Evolutionary conservation across 495 filamentous ascomycete genomes (phyloP).

Genomic region (Xylaria acuta): DNA sequence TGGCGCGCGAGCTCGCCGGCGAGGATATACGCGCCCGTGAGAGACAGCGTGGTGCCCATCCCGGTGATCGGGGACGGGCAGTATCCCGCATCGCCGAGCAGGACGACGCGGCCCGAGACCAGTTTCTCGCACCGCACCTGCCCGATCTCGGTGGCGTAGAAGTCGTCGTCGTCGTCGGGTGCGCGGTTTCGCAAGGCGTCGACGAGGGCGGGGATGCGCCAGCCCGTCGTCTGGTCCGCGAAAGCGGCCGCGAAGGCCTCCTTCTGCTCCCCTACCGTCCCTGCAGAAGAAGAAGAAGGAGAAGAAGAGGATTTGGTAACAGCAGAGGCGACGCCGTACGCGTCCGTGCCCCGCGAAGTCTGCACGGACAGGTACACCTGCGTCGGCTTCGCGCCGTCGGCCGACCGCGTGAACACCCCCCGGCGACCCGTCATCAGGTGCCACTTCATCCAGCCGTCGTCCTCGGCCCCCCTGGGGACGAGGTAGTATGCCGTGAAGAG

Average conservation of each 20-base stretch:
- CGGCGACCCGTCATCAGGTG: conserved; percentile 26
- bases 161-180: conserved; percentile 33
- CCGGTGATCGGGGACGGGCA: conserved; percentile 54
- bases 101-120: conserved; percentile 49
- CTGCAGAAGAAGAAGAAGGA: conserved; percentile 20
- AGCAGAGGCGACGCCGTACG: not conserved
- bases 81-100: conserved; percentile 61
- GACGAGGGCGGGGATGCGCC: conserved; percentile 31
- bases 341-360: conserved; percentile 1
- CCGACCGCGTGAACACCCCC: conserved; percentile 32
- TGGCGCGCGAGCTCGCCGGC: conserved; percentile 58
- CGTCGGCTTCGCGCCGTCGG: conserved; percentile 30
- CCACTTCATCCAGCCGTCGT: conserved; percentile 12
- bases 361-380: conserved; percentile 35
- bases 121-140: conserved; percentile 48
- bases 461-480: conserved; percentile 23
- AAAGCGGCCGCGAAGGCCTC: conserved; percentile 27
- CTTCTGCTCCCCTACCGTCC: conserved; percentile 27
- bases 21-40: conserved; percentile 57
- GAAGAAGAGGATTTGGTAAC: not conserved
- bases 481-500: conserved; percentile 32
- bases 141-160: conserved; percentile 46
- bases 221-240: conserved; percentile 20
- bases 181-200: conserved; percentile 21
- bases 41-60: conserved; percentile 54